Conservation (phyloP, 129 eudicot species). For the sunflower (Helianthus annuus) region DNA sequence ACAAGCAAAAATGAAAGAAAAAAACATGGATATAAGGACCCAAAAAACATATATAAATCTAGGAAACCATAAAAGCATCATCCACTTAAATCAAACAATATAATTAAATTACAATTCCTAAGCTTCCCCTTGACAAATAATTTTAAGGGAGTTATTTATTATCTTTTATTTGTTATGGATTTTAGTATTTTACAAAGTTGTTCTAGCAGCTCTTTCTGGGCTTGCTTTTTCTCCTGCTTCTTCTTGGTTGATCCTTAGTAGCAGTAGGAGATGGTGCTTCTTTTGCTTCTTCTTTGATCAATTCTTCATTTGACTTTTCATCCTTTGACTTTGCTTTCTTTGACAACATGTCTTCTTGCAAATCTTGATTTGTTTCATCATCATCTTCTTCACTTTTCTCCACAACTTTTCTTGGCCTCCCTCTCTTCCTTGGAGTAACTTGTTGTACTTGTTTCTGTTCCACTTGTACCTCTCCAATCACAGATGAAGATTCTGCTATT, state of each 20-base stretch:
- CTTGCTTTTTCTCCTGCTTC: slow-evolving; percentile 68
- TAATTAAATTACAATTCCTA: slow-evolving; percentile 22
- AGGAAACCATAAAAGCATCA: not conserved
- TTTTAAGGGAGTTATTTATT: not conserved
- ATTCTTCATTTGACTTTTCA: slow-evolving; percentile 14
- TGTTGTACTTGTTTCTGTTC: slow-evolving; percentile 39
- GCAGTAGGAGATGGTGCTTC: slow-evolving; percentile 23
- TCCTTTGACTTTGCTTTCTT: slow-evolving; percentile 39
- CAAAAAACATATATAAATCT: not conserved
- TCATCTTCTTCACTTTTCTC: slow-evolving; percentile 36
- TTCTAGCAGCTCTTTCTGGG: slow-evolving; percentile 62
- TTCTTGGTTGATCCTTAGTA: slow-evolving; percentile 34
- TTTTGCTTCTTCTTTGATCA: slow-evolving; percentile 41
- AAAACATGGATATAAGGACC: not conserved
- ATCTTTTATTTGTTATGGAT: not conserved
- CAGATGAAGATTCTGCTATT: slow-evolving; percentile 61
- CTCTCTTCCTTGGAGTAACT: slow-evolving; percentile 63
- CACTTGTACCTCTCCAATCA: slow-evolving; percentile 40
- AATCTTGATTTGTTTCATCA: slow-evolving; percentile 22
- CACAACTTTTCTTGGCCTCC: slow-evolving; percentile 66
- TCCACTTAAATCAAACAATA: slow-evolving; percentile 19
- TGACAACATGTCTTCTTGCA: slow-evolving; percentile 34
- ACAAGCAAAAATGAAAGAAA: not conserved
- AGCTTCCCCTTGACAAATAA: slow-evolving; percentile 27
- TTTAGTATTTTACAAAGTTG: slow-evolving; percentile 14